These are phyloP conservation scores for Apiotrichum gracile DNA, from an alignment of 1,284 basidiomycete genomes.

Conservation along the genomic window DNA sequence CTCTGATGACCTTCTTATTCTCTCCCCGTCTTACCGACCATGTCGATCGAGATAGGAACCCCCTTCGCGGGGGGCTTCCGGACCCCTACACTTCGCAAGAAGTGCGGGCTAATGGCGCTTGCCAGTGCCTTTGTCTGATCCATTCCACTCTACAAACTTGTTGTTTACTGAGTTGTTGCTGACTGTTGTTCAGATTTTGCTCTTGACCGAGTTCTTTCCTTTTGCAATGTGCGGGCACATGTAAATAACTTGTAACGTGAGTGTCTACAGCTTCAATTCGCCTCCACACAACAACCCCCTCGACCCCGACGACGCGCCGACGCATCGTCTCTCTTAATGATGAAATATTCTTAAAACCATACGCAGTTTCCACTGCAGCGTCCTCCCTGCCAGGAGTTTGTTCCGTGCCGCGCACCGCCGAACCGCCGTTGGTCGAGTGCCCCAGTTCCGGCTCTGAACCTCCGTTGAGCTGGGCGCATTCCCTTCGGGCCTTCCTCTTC, in stretches of 20 bases:
- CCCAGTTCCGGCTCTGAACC: conserved; percentile 40
- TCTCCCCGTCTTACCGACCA: conserved; percentile 51
- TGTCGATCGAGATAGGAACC: conserved; percentile 48
- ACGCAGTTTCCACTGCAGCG: conserved; percentile 51
- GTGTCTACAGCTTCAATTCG: neutral
- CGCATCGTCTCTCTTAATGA: too few species aligned
- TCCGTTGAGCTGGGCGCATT: conserved; percentile 37
- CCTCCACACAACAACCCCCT: neutral
- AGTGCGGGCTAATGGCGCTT: conserved; percentile 46
- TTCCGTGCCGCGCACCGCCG: conserved; percentile 28
- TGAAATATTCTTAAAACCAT: conserved; percentile 48
- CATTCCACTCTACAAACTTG: conserved; percentile 20
- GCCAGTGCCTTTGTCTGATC: conserved; percentile 50
- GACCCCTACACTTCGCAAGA: conserved; percentile 29
- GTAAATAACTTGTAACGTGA: neutral
- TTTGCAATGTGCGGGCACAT: neutral
- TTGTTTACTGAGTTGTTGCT: conserved; percentile 1
- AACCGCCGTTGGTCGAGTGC: conserved; percentile 19
- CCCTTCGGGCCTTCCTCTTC: conserved; percentile 22
- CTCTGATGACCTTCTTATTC: conserved; percentile 48
- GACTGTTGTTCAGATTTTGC: conserved; percentile 4
- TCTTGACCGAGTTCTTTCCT: neutral
- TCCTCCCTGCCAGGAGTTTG: conserved; percentile 47
- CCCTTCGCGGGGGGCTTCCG: conserved; percentile 47
- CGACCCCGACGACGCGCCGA: too few species aligned